Percentiles rank a stretch among this genome's conserved stretches.
Conservation (phyloP, 805 yeast genomes). For the Starmerella sirachaensis region DNA sequence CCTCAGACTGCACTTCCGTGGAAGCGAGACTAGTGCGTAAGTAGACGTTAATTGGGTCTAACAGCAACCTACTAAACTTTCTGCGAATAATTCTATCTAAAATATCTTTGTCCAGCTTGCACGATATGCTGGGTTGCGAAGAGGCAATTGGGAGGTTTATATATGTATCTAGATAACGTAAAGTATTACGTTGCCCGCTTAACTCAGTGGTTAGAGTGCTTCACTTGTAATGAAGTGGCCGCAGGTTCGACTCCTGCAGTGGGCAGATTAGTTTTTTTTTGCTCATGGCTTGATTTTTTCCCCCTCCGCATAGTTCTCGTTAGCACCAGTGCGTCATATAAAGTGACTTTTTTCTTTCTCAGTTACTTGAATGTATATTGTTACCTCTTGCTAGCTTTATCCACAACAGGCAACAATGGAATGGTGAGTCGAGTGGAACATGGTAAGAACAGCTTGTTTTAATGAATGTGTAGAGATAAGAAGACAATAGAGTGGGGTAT, state of each 20-base stretch:
- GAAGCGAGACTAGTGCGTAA: slow-evolving; percentile 24
- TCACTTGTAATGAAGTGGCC: slow-evolving; percentile 23
- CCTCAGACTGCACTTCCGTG: slow-evolving; percentile 21
- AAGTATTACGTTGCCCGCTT: slow-evolving; percentile 15
- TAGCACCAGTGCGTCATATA: too few relatives aligned
- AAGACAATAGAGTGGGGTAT: too few relatives aligned
- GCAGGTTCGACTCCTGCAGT: slow-evolving; percentile 24
- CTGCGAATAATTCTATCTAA: neutral
- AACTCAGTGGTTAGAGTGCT: slow-evolving; percentile 23
- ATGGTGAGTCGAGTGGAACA: too few relatives aligned
- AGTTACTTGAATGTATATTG: too few relatives aligned
- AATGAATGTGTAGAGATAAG: too few relatives aligned
- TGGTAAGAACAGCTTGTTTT: too few relatives aligned
- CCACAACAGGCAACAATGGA: too few relatives aligned
- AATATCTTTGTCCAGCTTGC: neutral
- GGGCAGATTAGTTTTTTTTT: slow-evolving; percentile 15
- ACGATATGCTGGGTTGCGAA: neutral
- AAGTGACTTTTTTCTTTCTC: too few relatives aligned
- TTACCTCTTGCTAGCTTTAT: too few relatives aligned
- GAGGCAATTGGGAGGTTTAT: neutral
- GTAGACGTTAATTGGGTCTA: neutral
- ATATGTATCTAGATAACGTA: neutral
- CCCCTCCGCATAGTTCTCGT: neutral
- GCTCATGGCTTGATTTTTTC: neutral
- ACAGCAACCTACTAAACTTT: neutral